phyloP scores from a whole-genome alignment of 176 grass and related monocot species.

The Eleusine indica region DNA sequence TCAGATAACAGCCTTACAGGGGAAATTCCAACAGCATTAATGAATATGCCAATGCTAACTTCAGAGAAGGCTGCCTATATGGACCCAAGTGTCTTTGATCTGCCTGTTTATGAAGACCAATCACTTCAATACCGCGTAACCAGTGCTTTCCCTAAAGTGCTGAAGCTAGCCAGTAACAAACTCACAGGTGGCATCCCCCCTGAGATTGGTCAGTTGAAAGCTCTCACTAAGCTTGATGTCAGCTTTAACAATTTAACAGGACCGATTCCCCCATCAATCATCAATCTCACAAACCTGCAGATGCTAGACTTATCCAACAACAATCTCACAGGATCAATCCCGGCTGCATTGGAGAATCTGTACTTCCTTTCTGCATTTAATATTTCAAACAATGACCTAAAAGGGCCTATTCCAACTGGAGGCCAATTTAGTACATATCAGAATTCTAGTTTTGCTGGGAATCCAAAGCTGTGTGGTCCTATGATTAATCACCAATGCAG shows the following conservation, averaged over 20 bases:
- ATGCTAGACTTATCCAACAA: slow-evolving; percentile 45
- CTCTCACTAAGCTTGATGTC: slow-evolving; percentile 11
- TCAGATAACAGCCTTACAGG: slow-evolving; percentile 45
- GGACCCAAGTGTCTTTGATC: slow-evolving; percentile 21
- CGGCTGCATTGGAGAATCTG: neutral
- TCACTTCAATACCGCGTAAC: slow-evolving; percentile 18
- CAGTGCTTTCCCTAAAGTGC: slow-evolving; percentile 19
- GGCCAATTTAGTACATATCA: slow-evolving; percentile 39
- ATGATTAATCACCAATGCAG: too few species aligned
- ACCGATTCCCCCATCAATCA: slow-evolving; percentile 1
- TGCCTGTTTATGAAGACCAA: slow-evolving; percentile 13
- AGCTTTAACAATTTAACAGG: slow-evolving; percentile 35
- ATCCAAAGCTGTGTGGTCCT: slow-evolving; percentile 40
- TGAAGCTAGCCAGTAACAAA: slow-evolving; percentile 34
- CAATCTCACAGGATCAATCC: slow-evolving; percentile 46
- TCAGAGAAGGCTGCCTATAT: slow-evolving; percentile 1
- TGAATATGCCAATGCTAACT: slow-evolving; percentile 31
- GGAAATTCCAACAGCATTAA: slow-evolving; percentile 28
- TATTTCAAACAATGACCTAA: slow-evolving; percentile 39
- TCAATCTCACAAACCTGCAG: slow-evolving; percentile 36
- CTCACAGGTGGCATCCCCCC: slow-evolving; percentile 32
- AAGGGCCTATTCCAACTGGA: slow-evolving; percentile 47
- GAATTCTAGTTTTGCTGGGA: slow-evolving; percentile 32
- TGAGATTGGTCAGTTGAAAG: slow-evolving; percentile 48
- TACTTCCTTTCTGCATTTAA: slow-evolving; percentile 42